Conservation (phyloP, 345 rosid species). For the Salix arbutifolia region DNA sequence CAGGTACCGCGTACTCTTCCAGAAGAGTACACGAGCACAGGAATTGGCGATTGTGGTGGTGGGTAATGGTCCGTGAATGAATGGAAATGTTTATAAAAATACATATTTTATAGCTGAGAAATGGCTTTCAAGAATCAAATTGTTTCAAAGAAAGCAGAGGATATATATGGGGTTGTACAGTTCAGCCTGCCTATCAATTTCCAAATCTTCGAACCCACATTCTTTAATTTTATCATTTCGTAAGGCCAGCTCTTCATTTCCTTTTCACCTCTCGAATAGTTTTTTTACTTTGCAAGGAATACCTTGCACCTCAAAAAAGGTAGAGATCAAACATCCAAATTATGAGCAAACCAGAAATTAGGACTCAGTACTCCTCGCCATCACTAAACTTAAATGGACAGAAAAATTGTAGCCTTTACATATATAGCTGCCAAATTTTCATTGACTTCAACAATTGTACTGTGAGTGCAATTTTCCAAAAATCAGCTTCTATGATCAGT, state of each 20-base stretch:
- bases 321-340: background rate
- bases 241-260: background rate
- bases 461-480: background rate
- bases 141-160: background rate
- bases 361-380: background rate
- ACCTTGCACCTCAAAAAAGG: background rate
- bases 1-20: constrained; percentile 15
- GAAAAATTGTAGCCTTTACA: too few relatives aligned
- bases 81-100: background rate
- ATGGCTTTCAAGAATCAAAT: constrained; percentile 39
- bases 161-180: background rate
- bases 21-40: constrained; percentile 29
- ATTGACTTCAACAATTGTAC: background rate
- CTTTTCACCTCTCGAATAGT: background rate
- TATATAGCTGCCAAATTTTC: background rate
- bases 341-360: background rate
- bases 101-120: constrained; percentile 31
- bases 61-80: constrained; percentile 25
- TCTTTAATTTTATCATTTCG: too few relatives aligned
- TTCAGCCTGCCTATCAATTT: constrained; percentile 10
- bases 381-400: background rate
- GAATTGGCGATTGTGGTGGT: constrained; percentile 25
- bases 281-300: background rate
- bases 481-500: background rate
- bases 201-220: background rate